These are phyloP conservation scores for Fimicolochytrium jonesii DNA, from an alignment of 192 early-diverging fungal genomes.

Conservation along the genomic window DNA sequence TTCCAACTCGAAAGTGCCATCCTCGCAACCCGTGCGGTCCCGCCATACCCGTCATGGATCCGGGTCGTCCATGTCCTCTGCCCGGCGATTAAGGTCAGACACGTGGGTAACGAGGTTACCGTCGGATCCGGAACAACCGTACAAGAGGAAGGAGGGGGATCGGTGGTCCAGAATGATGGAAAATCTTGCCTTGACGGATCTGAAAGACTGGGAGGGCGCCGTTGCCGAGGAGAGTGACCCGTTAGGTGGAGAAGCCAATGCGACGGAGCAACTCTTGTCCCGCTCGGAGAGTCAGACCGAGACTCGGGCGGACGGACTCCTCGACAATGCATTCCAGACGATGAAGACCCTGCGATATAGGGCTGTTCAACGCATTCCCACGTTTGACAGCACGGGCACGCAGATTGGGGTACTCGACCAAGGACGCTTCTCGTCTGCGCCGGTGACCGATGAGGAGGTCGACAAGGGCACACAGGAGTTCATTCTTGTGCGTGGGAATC, in stretches of 20 bases:
- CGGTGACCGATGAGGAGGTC: background rate
- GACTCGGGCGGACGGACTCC: background rate
- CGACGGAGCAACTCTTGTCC: background rate
- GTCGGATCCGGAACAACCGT: slow-evolving; percentile 2
- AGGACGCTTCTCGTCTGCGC: slow-evolving; percentile 13
- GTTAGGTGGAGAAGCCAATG: background rate
- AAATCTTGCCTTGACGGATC: background rate
- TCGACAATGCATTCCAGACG: background rate
- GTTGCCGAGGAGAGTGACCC: background rate
- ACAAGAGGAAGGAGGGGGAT: slow-evolving; percentile 1
- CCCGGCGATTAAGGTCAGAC: background rate
- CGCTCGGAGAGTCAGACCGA: no score
- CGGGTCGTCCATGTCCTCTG: slow-evolving; percentile 1
- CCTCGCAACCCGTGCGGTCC: no score
- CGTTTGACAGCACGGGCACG: slow-evolving; percentile 28
- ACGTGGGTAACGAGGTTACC: slow-evolving; percentile 9
- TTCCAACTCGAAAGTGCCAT: no score
- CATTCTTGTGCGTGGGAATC: slow-evolving; percentile 26
- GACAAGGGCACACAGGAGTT: background rate
- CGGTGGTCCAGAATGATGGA: slow-evolving; percentile 19
- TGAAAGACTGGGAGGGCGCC: background rate
- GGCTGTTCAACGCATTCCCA: slow-evolving; percentile 24
- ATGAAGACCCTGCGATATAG: background rate
- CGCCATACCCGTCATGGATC: no score
- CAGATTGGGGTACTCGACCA: slow-evolving; percentile 31